These are phyloP conservation scores for Claviceps sp. DNA, from an alignment of 2,329 filamentous ascomycete species.

Conservation along the genomic window DNA sequence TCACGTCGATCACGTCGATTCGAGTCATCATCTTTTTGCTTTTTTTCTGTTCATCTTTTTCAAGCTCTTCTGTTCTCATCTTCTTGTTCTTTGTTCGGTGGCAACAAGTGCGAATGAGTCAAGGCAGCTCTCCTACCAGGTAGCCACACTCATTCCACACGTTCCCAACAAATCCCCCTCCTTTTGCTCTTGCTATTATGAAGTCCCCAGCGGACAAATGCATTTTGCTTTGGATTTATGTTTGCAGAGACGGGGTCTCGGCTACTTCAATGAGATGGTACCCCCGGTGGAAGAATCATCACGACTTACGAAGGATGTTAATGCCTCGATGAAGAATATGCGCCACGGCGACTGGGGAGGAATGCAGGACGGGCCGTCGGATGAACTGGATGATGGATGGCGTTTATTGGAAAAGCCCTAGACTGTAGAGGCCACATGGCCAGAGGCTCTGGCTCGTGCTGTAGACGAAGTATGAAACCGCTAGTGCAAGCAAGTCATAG, in stretches of 20 bases:
- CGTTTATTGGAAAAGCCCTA: neutral
- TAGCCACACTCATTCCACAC: neutral
- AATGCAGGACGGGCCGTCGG: neutral
- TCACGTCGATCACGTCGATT: no score
- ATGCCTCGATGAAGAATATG: neutral
- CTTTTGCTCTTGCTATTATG: neutral
- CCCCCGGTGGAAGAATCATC: neutral
- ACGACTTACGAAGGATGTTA: neutral
- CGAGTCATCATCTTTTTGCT: neutral
- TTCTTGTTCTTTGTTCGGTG: neutral
- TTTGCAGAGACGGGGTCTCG: neutral
- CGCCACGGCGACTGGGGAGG: neutral
- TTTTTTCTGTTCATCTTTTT: neutral
- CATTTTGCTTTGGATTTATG: neutral
- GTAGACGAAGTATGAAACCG: neutral
- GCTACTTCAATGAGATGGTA: neutral
- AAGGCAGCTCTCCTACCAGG: neutral
- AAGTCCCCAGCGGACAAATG: neutral
- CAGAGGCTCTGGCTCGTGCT: no score
- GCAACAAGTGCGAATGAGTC: no score
- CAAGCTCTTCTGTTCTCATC: neutral
- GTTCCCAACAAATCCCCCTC: no score
- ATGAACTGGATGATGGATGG: neutral
- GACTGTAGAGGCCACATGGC: neutral
- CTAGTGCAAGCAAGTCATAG: no score